Evolutionary conservation across 1,284 basidiomycete species (phyloP), one percentile per base, ranked within the genome.

Genomic region (Moesziomyces parantarcticus): DNA sequence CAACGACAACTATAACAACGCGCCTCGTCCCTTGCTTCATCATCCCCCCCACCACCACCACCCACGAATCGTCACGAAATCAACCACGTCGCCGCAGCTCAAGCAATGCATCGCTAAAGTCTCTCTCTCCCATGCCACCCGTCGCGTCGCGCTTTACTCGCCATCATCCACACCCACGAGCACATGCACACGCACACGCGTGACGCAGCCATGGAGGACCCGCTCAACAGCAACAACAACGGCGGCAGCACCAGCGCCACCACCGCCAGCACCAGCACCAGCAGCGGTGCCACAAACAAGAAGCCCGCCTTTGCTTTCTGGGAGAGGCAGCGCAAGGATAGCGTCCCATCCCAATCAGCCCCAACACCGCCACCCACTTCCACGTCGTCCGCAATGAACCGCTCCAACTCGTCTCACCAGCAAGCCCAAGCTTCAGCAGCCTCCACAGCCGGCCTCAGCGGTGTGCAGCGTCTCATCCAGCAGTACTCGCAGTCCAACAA

Each of bases 301-400:
- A 72, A 60, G 54, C 64, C 64, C 21, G 60, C 64, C 3, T 67
- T 72, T 47, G 69, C 69, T 16, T 72, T 72, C 21, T 72, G 69
- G 69, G 69, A 72, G 29, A 39, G 69, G 21, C 69, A 63, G 32
- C 49, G 57, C 45, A 59, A 59, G 26, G 50, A 29, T 29, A 29
- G 29, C 29, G 6, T n/a, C n/a, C n/a, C 46, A 14, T 16, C 63
- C 18, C 5, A 36, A 13, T 20, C 49, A 4, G 21, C 44, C 5
- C 26, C 51, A 6, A 18, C 40, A 8, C 29, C 29, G 6, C 11
- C 50, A 6, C 36, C 47, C 14, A 8, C 52, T 3, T 52, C 48
- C 23, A 50, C 51, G 6, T 55, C 52, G 7, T 44, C 52, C 20
- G 20, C 58, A 5, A 39, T 47, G 21, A 54, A 56, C 22, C 63